These are phyloP conservation scores for Leucocoprinus leucothites DNA, from an alignment of 768 basidiomycete species.

Conservation along the genomic window DNA sequence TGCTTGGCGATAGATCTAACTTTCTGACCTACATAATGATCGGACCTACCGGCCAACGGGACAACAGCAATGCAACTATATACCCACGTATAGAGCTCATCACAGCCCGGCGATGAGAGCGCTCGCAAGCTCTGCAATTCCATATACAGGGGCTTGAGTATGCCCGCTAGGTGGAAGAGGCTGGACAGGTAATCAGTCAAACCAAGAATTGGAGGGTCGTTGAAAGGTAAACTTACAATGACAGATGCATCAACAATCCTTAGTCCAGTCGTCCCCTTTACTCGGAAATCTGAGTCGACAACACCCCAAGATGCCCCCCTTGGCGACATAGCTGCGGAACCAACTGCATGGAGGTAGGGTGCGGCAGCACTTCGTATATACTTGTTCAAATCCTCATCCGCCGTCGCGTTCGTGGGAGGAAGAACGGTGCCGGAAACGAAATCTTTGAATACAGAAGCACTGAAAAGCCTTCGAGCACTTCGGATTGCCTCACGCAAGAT, in stretches of 20 bases:
- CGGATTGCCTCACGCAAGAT: slow-evolving; percentile 12
- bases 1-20: no score
- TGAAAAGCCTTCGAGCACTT: slow-evolving; percentile 12
- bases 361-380: not conserved
- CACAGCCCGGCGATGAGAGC: no score
- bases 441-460: not conserved
- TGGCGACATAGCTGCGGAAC: slow-evolving; percentile 30
- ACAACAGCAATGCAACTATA: no score
- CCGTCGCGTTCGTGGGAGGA: slow-evolving; percentile 1
- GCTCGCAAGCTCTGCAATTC: no score
- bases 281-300: slow-evolving; percentile 32
- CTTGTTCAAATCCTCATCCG: slow-evolving; percentile 1
- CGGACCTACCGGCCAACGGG: no score
- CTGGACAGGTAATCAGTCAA: no score
- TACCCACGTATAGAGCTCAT: no score
- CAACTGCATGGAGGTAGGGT: slow-evolving; percentile 25
- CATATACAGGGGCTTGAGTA: no score
- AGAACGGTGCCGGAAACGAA: not conserved
- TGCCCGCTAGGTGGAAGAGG: no score
- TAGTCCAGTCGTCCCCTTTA: slow-evolving; percentile 32
- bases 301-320: slow-evolving; percentile 26
- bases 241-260: slow-evolving; percentile 29
- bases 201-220: no score
- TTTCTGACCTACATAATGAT: no score
- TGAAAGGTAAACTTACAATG: no score